Conservation (phyloP, 345 rosid genomes). For the Ceriops tagal region DNA sequence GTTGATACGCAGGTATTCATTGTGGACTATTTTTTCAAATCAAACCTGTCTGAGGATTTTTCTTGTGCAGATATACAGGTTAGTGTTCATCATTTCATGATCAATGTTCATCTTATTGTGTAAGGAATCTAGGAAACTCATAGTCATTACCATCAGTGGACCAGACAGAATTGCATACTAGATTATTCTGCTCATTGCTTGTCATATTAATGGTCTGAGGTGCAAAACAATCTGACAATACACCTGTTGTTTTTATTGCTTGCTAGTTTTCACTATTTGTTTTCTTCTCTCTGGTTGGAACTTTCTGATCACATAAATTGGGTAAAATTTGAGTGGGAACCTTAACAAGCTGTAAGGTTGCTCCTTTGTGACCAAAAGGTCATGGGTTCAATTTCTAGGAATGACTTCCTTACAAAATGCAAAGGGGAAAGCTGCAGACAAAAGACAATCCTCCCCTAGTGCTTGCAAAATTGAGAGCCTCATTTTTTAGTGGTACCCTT, state of each 20-base stretch:
- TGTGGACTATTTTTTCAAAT: constrained; percentile 83
- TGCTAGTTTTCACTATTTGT: constrained; percentile 4
- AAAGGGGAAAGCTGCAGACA: too few species aligned
- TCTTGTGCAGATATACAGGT: constrained; percentile 75
- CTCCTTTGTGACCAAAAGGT: too few species aligned
- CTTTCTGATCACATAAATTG: too few species aligned
- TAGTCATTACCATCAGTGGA: background rate
- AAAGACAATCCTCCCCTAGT: too few species aligned
- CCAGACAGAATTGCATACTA: background rate
- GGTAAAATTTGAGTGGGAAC: too few species aligned
- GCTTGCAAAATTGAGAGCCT: too few species aligned
- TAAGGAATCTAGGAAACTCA: constrained; percentile 5
- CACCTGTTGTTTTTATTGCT: background rate
- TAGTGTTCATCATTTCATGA: constrained; percentile 9
- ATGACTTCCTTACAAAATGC: too few species aligned
- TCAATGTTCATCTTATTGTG: background rate
- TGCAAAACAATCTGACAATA: background rate
- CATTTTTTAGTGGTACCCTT: too few species aligned
- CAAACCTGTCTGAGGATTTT: constrained; percentile 67
- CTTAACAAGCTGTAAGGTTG: too few species aligned
- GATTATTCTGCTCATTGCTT: background rate
- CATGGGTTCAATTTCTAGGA: too few species aligned
- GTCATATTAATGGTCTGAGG: background rate
- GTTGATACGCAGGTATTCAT: constrained; percentile 73
- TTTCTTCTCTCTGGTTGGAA: background rate